Evolutionary conservation across 805 yeast genomes (phyloP).

Genomic region (Wickerhamomyces kurtzmanii): DNA sequence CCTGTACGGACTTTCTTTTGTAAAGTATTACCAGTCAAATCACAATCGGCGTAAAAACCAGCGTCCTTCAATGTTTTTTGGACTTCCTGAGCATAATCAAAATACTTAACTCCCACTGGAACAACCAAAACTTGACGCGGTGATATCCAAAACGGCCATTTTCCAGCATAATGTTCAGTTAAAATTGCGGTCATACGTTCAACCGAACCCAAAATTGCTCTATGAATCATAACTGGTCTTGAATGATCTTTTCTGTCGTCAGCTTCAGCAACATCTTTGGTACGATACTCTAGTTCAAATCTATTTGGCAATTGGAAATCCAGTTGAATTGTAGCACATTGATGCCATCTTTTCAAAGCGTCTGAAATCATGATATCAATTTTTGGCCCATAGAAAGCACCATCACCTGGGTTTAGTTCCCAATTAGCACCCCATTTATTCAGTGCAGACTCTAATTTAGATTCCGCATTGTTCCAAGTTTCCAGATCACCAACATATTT

Average conservation of each 20-base stretch:
- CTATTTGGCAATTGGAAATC: constrained; percentile 97
- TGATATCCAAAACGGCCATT: constrained; percentile 99
- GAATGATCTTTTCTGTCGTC: constrained; percentile 42
- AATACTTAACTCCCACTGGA: constrained; percentile 93
- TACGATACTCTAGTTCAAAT: constrained; percentile 82
- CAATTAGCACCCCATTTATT: constrained; percentile 81
- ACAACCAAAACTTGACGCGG: constrained; percentile 96
- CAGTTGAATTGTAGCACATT: constrained; percentile 97
- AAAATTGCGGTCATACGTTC: constrained; percentile 99
- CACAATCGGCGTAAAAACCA: constrained; percentile 89
- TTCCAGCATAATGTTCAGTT: constrained; percentile 97
- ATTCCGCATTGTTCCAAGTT: constrained; percentile 91
- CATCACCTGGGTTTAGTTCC: constrained; percentile 96
- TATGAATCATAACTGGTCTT: constrained; percentile 98
- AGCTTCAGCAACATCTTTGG: constrained; percentile 38
- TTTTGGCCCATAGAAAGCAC: constrained; percentile 94
- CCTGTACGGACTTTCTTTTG: constrained; percentile 98
- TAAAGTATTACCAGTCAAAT: constrained; percentile 88
- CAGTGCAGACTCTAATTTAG: constrained; percentile 72
- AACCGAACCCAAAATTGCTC: constrained; percentile 96
- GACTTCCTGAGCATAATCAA: constrained; percentile 80
- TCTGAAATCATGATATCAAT: constrained; percentile 94
- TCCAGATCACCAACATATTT: constrained; percentile 90
- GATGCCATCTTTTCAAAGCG: constrained; percentile 94
- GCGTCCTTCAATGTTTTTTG: constrained; percentile 56